Base-by-base conservation (phyloP, 179 eudicot species). In the Gypsophila paniculata region DNA sequence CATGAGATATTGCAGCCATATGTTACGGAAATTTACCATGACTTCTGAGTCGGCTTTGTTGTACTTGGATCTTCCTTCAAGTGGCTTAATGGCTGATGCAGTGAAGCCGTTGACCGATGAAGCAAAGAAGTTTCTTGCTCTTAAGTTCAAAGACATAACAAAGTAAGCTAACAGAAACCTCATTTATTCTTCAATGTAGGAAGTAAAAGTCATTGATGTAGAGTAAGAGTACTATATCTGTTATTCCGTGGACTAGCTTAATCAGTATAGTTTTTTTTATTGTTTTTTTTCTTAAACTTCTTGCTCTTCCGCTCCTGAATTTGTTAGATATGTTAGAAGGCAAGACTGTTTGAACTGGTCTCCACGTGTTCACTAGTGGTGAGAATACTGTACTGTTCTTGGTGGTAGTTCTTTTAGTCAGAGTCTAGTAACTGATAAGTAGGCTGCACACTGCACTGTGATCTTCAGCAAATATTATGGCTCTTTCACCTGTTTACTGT, bases 1-100 rank as follows among this genome's bases (percentile, higher is more conserved):
- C 84, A 87, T 90, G 91, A 84, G 86, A 77, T 82, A 89, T 65
- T 90, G 98, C 84, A 84, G 92, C 79, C 77, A 67, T 62, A 61
- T 78, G 65, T 79, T 93, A 78, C 80, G 80, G 14, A 75, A 82
- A 34, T 73, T 81, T 34, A 79, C 92, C 22, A 93, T 91, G 97
- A 84, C 95, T 51, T 55, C 80, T 26, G 96, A 91, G 52, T 80
- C 91, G 68, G 97, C 97, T 38, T 82, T 89, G 79, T 84, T 86
- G 32, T 87, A 87, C 82, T 75, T 86, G 79, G 91, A 89, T 78
- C 95, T 93, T 51, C 96, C 95, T 54, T 82, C 85, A 13, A 81
- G 80, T 67, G 80, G 88, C 65, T 65, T 78, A 68, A 82, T 81
- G 88, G 86, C 83, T 69, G 95, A 85, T 19, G 86, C 90, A 21